Base-by-base conservation (phyloP, 768 basidiomycete species). In the Leccinum truebloodii region DNA sequence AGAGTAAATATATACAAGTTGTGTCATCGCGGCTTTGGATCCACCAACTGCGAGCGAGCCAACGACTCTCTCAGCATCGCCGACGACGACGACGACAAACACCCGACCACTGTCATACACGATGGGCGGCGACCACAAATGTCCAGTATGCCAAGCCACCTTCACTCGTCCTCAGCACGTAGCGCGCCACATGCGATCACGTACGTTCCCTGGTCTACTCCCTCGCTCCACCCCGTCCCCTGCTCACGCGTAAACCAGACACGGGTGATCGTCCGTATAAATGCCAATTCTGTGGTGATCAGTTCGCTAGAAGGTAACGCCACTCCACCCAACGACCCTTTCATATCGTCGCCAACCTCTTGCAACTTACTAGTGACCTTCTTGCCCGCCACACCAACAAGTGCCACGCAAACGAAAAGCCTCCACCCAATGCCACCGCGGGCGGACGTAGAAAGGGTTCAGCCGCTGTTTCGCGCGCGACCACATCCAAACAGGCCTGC, bases 101-200 rank as follows among this genome's bases (percentile, higher is more conserved):
- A n/a, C 10, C 7, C 59, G 18, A 52, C 39, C 20, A 54, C 46
- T 0, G 59, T 6, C 6, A 55, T 34, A 49, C 26, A 66, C 58
- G 30, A 91, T 91, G 89, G 90, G 82, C 61, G 89, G 89, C 39
- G 89, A 91, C 76, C 89, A 91, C 81, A 89, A 88, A 73, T 94
- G 92, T 72, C 87, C 92, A 18, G 91, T 94, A 13, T 94, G 92
- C 73, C 84, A 89, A 63, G 89, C 92, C 0, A 92, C 91, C 0
- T 94, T 94, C 65, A 94, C 92, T 24, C 83, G 92, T 55, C 92
- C 92, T 30, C 92, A 94, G 69, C 92, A 94, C 84, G 92, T 94
- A 52, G 90, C 90, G 1, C 78, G 92, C 54, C 92, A 93, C 75
- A 93, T 94, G 91, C 86, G 92, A 73, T 92, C 90, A 66, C 92